A percentile compares a stretch with the other conserved stretches of the same genome.
Conservation (phyloP, 2,329 filamentous ascomycete species). For the Esteya vermicola region DNA sequence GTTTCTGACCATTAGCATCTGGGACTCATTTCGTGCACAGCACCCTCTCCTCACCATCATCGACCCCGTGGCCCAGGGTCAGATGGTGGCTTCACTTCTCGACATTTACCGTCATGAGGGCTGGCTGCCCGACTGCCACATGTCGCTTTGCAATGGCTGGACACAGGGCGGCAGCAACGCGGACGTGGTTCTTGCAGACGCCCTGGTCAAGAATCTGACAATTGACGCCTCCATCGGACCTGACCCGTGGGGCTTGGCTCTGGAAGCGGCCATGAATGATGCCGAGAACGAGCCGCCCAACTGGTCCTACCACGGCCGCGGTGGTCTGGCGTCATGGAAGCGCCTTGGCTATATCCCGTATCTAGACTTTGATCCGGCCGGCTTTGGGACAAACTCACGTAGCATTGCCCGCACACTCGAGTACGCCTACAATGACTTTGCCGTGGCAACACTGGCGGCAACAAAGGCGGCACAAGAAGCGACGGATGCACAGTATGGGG, state of each 20-base stretch:
- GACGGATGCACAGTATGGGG: no score
- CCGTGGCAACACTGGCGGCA: slow-evolving; percentile 46
- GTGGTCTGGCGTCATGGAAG: slow-evolving; percentile 59
- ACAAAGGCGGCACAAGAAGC: slow-evolving; percentile 35
- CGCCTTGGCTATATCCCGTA: slow-evolving; percentile 55
- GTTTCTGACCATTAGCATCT: slow-evolving; percentile 29
- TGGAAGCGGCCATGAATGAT: slow-evolving; percentile 58
- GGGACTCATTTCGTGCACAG: slow-evolving; percentile 53
- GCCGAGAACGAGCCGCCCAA: slow-evolving; percentile 54
- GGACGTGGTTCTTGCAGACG: slow-evolving; percentile 49
- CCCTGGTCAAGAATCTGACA: slow-evolving; percentile 37
- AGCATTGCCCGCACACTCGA: slow-evolving; percentile 63
- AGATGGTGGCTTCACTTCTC: slow-evolving; percentile 54
- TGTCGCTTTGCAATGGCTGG: slow-evolving; percentile 54
- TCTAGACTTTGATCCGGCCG: slow-evolving; percentile 49
- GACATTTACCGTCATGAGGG: slow-evolving; percentile 53
- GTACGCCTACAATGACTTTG: slow-evolving; percentile 69
- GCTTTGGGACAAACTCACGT: slow-evolving; percentile 52
- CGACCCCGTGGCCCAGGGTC: slow-evolving; percentile 45
- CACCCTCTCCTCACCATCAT: slow-evolving; percentile 52
- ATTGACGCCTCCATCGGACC: not conserved
- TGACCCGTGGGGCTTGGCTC: slow-evolving; percentile 50
- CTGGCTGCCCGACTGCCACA: slow-evolving; percentile 54
- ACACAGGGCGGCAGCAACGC: slow-evolving; percentile 58
- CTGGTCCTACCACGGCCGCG: slow-evolving; percentile 57